A percentile compares a stretch with the other conserved stretches of the same genome.
Conservation (phyloP, 2,329 filamentous ascomycete genomes). For the Chaetomiaceae sp. region DNA sequence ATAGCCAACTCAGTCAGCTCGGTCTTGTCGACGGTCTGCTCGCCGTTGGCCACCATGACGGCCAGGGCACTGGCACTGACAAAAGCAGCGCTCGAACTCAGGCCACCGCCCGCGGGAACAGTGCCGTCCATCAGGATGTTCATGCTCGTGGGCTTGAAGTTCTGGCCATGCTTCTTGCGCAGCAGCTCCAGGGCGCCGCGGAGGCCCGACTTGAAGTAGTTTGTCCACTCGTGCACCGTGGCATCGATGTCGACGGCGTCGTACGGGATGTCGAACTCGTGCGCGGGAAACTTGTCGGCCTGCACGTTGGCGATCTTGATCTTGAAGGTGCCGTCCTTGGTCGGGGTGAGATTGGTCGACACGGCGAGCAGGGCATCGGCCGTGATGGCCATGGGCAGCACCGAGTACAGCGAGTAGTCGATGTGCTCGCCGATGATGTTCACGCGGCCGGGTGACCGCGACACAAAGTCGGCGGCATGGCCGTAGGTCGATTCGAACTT, state of each 20-base stretch:
- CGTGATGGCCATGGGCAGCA: constrained; percentile 91
- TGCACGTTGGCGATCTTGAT: constrained; percentile 80
- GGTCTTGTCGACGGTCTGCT: constrained; percentile 77
- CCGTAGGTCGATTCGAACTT: constrained; percentile 69
- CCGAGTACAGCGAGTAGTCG: constrained; percentile 95
- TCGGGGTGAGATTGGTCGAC: constrained; percentile 44
- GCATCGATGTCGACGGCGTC: constrained; percentile 75
- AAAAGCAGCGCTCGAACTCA: constrained; percentile 92
- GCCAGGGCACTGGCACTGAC: constrained; percentile 86
- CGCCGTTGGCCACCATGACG: constrained; percentile 80
- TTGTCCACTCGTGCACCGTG: constrained; percentile 86
- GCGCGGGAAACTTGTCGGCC: constrained; percentile 66
- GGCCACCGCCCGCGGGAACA: constrained; percentile 84
- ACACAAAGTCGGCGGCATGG: constrained; percentile 70
- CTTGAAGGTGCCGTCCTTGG: constrained; percentile 51
- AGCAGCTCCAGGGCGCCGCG: constrained; percentile 76
- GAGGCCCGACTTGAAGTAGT: constrained; percentile 95
- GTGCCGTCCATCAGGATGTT: constrained; percentile 86
- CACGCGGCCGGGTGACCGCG: constrained; percentile 87
- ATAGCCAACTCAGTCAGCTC: constrained; percentile 90
- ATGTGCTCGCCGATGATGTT: constrained; percentile 99
- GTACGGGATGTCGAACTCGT: constrained; percentile 67
- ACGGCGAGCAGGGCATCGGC: constrained; percentile 89
- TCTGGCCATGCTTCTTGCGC: constrained; percentile 56
- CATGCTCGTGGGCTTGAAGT: constrained; percentile 70